Evolutionary conservation across 306 rosid genomes (phyloP).

Genomic region (Cucurbita maxima): DNA sequence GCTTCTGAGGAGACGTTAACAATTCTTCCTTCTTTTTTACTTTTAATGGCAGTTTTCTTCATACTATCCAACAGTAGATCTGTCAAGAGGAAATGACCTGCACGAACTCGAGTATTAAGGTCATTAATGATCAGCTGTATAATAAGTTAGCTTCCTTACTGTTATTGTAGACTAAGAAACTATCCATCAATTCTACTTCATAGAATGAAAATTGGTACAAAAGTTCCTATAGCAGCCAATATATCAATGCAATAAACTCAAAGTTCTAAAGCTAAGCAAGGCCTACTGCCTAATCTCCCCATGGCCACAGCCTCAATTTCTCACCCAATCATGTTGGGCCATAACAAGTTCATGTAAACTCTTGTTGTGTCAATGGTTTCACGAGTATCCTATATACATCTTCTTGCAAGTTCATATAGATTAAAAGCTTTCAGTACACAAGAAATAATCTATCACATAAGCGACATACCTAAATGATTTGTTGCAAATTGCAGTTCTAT

Average conservation of each 20-base stretch:
- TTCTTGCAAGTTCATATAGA: not conserved
- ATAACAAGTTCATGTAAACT: not conserved
- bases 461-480: constrained; percentile 48
- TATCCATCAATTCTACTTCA: not conserved
- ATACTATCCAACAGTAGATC: constrained; percentile 63
- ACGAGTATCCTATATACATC: not conserved
- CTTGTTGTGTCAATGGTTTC: not conserved
- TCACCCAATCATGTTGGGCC: not conserved
- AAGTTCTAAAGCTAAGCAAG: not conserved
- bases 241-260: not conserved
- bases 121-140: not conserved
- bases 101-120: not conserved
- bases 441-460: not conserved
- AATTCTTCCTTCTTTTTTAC: constrained; percentile 66
- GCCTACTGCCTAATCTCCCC: not conserved
- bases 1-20: constrained; percentile 60
- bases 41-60: constrained; percentile 53
- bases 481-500: constrained; percentile 84
- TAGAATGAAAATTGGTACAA: not conserved
- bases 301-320: not conserved
- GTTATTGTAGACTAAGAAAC: not conserved
- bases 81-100: constrained; percentile 90
- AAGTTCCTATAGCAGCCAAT: not conserved
- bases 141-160: not conserved
- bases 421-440: not conserved